Percentiles rank a stretch among this genome's conserved stretches.
These are phyloP conservation scores for Fraxinus angustifolia DNA, from an alignment of 305 asterid genomes.

Conservation along the genomic window DNA sequence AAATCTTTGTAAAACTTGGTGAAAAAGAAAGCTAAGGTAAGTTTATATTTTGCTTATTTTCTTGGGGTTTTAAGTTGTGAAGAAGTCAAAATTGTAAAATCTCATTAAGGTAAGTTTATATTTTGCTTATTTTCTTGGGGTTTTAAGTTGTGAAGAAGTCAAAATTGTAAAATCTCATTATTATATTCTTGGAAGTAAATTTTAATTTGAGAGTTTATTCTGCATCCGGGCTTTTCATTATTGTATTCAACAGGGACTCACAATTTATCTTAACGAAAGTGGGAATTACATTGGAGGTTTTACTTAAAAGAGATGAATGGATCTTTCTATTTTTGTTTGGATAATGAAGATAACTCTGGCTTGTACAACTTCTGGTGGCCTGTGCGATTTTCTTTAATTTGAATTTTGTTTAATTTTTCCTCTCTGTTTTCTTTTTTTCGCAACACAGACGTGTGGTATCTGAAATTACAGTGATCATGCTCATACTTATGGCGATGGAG, in stretches of 20 bases:
- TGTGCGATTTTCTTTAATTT: background rate
- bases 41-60: constrained; percentile 15
- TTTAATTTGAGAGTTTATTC: background rate
- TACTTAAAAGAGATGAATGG: background rate
- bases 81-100: constrained; percentile 8
- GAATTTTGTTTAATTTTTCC: background rate
- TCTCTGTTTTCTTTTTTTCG: background rate
- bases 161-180: background rate
- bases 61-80: constrained; percentile 1
- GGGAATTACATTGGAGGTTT: background rate
- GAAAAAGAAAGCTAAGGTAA: constrained; percentile 22
- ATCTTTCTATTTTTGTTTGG: background rate
- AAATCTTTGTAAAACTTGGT: constrained; percentile 1
- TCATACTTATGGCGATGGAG: constrained; percentile 25
- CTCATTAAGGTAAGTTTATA: background rate
- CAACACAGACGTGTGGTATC: background rate
- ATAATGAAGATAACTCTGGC: background rate
- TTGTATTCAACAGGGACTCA: background rate
- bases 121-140: too few relatives aligned
- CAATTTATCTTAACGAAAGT: background rate
- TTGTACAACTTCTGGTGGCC: background rate
- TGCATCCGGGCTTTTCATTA: background rate
- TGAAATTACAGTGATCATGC: constrained; percentile 17
- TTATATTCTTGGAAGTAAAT: background rate
- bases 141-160: background rate